These are phyloP conservation scores for Naganishia onofrii DNA, from an alignment of 768 basidiomycete genomes.

Conservation along the genomic window DNA sequence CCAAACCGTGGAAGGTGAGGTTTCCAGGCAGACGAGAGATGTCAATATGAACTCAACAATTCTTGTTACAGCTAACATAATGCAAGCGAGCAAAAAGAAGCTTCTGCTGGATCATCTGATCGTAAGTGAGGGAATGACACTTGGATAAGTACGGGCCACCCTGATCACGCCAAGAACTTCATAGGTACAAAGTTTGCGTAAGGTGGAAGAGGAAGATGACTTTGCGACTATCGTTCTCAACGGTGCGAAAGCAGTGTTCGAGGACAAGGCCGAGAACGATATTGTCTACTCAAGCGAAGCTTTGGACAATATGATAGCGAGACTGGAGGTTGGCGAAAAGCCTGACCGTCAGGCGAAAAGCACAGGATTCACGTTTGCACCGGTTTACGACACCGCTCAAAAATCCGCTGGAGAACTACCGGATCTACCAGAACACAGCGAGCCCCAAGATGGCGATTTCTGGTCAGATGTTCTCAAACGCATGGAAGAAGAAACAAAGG, in stretches of 20 bases:
- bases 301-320: constrained; percentile 80
- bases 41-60: not conserved
- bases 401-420: constrained; percentile 14
- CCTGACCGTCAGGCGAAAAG: not conserved
- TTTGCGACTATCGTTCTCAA: constrained; percentile 78
- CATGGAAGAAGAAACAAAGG: constrained; percentile 20
- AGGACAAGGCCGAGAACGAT: constrained; percentile 60
- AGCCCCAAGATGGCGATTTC: constrained; percentile 27
- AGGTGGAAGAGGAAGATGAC: constrained; percentile 73
- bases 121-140: constrained; percentile 54
- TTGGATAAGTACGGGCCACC: too few species aligned
- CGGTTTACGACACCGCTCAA: constrained; percentile 30
- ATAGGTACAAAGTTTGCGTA: constrained; percentile 76
- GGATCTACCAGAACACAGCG: constrained; percentile 3
- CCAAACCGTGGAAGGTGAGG: constrained; percentile 78
- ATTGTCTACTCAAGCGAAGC: constrained; percentile 70
- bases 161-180: constrained; percentile 32
- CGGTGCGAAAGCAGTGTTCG: constrained; percentile 81
- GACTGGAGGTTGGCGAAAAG: constrained; percentile 59
- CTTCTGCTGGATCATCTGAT: constrained; percentile 90
- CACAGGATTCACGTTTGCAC: constrained; percentile 29
- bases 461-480: constrained; percentile 28
- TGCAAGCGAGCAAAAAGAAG: constrained; percentile 92
- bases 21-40: not conserved
- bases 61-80: constrained; percentile 68